Evolutionary conservation across 2,329 filamentous ascomycete species (phyloP), one percentile per base, ranked within the genome.

Genomic region (Hypoxylon sp.): DNA sequence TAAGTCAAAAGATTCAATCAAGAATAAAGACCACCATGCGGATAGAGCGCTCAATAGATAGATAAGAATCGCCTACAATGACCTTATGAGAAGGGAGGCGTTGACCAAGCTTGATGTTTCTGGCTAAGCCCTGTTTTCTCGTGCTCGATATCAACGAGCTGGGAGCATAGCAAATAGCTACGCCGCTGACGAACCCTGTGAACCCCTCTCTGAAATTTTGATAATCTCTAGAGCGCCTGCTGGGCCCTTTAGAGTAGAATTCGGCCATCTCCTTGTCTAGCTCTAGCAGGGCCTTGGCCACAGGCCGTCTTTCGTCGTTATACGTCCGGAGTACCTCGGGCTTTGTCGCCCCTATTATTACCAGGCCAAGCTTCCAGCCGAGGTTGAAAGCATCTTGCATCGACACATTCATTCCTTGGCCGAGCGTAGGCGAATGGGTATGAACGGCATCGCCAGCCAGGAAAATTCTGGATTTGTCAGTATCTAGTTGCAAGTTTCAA

Each of bases 361-460:
- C 43, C 18, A 33, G 13, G 6, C 20, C 53, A 15, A 56, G 46
- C 68, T 79, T 81, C 78, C 80, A 83, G 21, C 76, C 76, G 2
- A 86, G 70, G 65, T 89, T 91, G 67, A 89, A 82, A 4, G 82
- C 76, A 58, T 89, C 88, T 45, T 81, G 75, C 75, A 85, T 83
- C 7, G 79, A 80, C 5, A 80, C 81, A 71, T 92, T 92, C 80
- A 83, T 82, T 50, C 81, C 88, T 73, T 89, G 88, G 0, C 87
- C 88, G 1, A 87, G 87, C 72, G 90, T 90, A 3, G 88, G 88
- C 2, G 85, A 88, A 69, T 91, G 88, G 0, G 88, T 90, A 64
- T 91, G 88, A 59, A 86, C 88, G 27, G 88, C 87, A 68, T 91
- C 88, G 31, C 46, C 46, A 23, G 31, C 46, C 3, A 48, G 31